These are phyloP conservation scores for Physcomitrellopsis africana DNA, from an alignment of 225 moss, liverwort and hornwort genomes.

Conservation along the genomic window DNA sequence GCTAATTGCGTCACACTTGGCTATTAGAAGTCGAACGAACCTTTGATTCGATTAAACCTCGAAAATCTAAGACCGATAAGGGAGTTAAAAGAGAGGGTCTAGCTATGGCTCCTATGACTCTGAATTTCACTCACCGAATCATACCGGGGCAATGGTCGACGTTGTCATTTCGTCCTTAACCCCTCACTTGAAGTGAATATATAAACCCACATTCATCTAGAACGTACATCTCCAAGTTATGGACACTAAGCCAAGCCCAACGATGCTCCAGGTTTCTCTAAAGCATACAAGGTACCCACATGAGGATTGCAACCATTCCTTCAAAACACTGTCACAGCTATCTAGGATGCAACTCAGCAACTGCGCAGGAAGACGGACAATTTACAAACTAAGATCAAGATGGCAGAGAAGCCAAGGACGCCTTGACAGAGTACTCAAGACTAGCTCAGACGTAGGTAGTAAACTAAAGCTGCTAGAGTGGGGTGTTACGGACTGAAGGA, in stretches of 20 bases:
- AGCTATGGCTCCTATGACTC: conserved; percentile 6
- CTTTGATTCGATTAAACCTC: neutral
- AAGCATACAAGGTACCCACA: neutral
- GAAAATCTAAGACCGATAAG: neutral
- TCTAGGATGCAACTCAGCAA: neutral
- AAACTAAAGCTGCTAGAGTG: neutral
- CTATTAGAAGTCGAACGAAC: neutral
- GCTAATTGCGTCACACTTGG: neutral
- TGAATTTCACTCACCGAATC: conserved; percentile 13
- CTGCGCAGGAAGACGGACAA: neutral
- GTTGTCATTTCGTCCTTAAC: conserved; percentile 17
- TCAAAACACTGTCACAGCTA: neutral
- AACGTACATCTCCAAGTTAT: neutral
- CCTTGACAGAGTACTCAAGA: neutral
- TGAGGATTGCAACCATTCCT: conserved; percentile 3
- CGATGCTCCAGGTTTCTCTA: neutral
- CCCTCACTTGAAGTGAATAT: neutral
- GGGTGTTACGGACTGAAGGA: neutral
- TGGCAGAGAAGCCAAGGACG: neutral
- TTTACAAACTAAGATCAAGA: neutral
- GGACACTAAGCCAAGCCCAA: conserved; percentile 9
- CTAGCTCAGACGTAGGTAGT: neutral
- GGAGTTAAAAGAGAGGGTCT: neutral
- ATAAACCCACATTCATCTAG: neutral
- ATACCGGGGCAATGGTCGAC: neutral